Percentiles rank a stretch among this genome's conserved stretches.
phyloP scores from a whole-genome alignment of 306 rosid species.

The Hippophae tibetana region DNA sequence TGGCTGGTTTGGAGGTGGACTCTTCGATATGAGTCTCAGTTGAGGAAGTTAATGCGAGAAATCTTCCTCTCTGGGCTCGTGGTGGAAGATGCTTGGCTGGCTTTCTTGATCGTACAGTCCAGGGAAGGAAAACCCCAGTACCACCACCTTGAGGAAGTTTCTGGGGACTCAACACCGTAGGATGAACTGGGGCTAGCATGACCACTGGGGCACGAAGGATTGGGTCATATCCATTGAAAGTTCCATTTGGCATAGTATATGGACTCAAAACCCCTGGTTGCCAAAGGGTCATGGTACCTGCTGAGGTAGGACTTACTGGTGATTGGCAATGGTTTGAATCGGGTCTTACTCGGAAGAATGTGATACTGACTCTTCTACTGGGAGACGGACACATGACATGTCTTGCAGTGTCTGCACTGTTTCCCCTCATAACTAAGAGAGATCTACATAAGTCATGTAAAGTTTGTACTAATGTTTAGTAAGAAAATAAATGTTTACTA shows the following conservation, averaged over 20 bases:
- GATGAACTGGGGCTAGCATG: slow-evolving; percentile 67
- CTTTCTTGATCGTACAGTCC: slow-evolving; percentile 74
- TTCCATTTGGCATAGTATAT: slow-evolving; percentile 51
- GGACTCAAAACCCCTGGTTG: slow-evolving; percentile 54
- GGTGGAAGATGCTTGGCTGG: slow-evolving; percentile 91
- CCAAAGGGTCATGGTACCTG: slow-evolving; percentile 53
- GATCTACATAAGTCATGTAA: slow-evolving; percentile 42
- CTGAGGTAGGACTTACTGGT: slow-evolving; percentile 33
- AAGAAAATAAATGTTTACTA: too few species aligned
- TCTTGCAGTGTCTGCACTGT: slow-evolving; percentile 93
- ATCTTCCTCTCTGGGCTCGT: slow-evolving; percentile 77
- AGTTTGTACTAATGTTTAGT: neutral
- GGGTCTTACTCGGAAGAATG: slow-evolving; percentile 69
- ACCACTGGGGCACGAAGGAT: slow-evolving; percentile 58
- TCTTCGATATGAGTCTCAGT: slow-evolving; percentile 44
- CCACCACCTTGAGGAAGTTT: slow-evolving; percentile 54
- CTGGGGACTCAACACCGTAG: slow-evolving; percentile 49
- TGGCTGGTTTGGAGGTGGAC: slow-evolving; percentile 49
- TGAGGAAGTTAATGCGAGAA: slow-evolving; percentile 49
- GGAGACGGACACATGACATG: slow-evolving; percentile 96
- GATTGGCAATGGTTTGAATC: slow-evolving; percentile 59
- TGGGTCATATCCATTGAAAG: slow-evolving; percentile 43
- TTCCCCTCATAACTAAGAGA: slow-evolving; percentile 90
- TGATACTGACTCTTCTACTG: slow-evolving; percentile 62
- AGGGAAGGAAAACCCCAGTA: slow-evolving; percentile 94